Conservation (phyloP, 2,329 filamentous ascomycete species). For the Colletotrichum somersetense region DNA sequence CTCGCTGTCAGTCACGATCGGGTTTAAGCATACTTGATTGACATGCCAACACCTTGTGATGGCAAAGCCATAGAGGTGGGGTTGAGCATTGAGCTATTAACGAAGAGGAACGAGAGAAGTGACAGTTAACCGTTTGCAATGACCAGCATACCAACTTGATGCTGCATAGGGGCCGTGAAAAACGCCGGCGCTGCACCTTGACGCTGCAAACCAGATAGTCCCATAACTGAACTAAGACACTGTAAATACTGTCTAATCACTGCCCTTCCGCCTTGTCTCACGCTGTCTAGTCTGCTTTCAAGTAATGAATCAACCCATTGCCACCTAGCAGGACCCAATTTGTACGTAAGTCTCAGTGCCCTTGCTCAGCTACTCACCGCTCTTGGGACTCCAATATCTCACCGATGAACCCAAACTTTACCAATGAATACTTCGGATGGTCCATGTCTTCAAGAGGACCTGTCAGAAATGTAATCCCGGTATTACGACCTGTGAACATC, state of each 20-base stretch:
- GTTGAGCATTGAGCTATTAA: not conserved
- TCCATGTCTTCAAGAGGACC: not conserved
- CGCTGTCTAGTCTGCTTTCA: not conserved
- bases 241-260: not conserved
- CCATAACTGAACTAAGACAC: not conserved
- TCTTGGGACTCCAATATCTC: not conserved
- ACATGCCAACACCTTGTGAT: not conserved
- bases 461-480: not conserved
- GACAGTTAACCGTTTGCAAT: not conserved
- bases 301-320: not conserved
- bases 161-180: not conserved
- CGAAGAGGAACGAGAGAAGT: not conserved
- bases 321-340: not conserved
- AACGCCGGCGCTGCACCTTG: not conserved
- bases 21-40: not conserved
- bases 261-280: not conserved
- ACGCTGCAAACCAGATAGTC: not conserved
- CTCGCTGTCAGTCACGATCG: not conserved
- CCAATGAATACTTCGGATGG: not conserved
- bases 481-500: not conserved
- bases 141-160: not conserved
- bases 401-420: not conserved
- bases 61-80: not conserved
- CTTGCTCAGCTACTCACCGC: not conserved
- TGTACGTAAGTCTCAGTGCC: not conserved